phyloP scores from a whole-genome alignment of 1,284 basidiomycete genomes.

The Ganoderma lingzhi region DNA sequence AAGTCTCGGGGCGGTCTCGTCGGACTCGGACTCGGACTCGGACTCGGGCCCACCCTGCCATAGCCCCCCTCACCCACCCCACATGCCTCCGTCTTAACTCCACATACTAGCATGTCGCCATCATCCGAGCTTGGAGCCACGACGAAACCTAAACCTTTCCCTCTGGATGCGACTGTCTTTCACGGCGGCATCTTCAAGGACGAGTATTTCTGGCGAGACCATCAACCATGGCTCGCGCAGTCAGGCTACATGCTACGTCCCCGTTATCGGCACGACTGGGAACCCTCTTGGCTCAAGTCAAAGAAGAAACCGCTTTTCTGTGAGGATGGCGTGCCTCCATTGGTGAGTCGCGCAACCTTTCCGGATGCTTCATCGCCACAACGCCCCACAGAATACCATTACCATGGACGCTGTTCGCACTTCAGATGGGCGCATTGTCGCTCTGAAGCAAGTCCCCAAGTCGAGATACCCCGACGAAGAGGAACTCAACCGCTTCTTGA shows the following conservation, averaged over 20 bases:
- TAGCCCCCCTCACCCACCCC: too few relatives aligned
- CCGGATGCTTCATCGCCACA: not conserved
- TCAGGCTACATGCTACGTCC: constrained; percentile 25
- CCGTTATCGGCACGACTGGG: constrained; percentile 28
- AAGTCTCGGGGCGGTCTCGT: too few relatives aligned
- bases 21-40: too few relatives aligned
- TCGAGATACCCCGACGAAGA: constrained; percentile 23
- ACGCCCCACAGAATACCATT: not conserved
- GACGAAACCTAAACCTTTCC: too few relatives aligned
- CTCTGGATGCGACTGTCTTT: too few relatives aligned
- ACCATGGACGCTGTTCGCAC: constrained; percentile 24
- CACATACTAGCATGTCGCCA: too few relatives aligned
- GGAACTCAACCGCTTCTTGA: constrained; percentile 4
- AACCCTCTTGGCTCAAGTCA: constrained; percentile 23
- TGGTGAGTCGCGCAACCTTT: not conserved
- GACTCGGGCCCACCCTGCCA: too few relatives aligned
- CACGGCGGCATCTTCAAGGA: too few relatives aligned
- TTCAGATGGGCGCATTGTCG: constrained; percentile 22
- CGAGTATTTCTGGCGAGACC: constrained; percentile 19
- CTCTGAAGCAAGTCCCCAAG: constrained; percentile 18
- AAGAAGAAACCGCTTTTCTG: not conserved
- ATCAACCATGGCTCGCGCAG: constrained; percentile 25
- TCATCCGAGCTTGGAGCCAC: too few relatives aligned
- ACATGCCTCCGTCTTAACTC: too few relatives aligned
- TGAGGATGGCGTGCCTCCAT: constrained; percentile 18